Conservation (phyloP, 768 basidiomycete species). For the Boletus speciosus region DNA sequence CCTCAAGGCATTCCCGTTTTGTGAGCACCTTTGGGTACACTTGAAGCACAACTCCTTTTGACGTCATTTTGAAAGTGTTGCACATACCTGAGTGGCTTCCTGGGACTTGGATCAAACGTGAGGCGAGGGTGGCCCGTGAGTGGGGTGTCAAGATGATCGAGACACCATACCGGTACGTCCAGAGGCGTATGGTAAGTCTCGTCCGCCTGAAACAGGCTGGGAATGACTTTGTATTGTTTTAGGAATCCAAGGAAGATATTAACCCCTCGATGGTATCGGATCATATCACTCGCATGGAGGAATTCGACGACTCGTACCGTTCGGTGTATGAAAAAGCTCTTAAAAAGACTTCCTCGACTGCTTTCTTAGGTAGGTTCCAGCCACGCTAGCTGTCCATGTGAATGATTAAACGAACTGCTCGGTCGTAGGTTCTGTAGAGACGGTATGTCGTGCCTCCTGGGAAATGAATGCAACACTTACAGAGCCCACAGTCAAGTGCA, state of each 20-base stretch:
- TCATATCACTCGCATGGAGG: constrained; percentile 9
- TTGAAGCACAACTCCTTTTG: background rate
- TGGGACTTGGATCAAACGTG: constrained; percentile 11
- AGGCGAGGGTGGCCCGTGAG: constrained; percentile 9
- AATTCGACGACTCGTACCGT: constrained; percentile 2
- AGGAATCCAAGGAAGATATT: constrained; percentile 6
- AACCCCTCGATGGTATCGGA: constrained; percentile 14
- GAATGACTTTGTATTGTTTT: background rate
- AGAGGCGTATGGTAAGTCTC: constrained; percentile 7
- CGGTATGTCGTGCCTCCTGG: constrained; percentile 1
- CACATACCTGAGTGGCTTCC: constrained; percentile 28
- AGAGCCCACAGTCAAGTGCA: background rate
- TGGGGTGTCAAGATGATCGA: constrained; percentile 10
- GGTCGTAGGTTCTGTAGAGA: constrained; percentile 11
- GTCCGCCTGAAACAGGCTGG: background rate
- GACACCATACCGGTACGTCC: constrained; percentile 12
- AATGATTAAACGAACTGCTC: background rate
- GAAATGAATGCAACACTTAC: background rate
- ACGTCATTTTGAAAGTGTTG: constrained; percentile 14
- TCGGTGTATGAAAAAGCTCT: constrained; percentile 14
- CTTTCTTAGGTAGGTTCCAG: constrained; percentile 12
- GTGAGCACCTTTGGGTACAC: background rate
- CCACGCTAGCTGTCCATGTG: too few relatives aligned
- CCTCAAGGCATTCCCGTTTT: constrained; percentile 15
- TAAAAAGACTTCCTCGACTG: constrained; percentile 12